Evolutionary conservation across 2,329 filamentous ascomycete species (phyloP), one percentile per base, ranked within the genome.

Genomic region (Xylaria sp.): DNA sequence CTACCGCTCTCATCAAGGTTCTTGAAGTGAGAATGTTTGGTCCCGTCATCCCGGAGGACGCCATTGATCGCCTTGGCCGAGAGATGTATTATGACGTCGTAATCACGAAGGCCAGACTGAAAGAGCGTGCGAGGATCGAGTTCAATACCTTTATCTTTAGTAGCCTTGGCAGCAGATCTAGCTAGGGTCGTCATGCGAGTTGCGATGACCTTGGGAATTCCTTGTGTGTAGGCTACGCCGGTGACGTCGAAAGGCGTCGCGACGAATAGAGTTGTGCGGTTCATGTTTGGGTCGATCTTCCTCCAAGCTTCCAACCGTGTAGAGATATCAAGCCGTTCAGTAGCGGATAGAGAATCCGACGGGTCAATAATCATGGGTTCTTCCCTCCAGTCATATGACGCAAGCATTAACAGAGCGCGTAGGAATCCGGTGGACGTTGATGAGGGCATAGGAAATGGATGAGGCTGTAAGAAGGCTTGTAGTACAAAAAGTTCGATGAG

Each of bases 331-430:
- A 87, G 82, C 12, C 91, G 85, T 36, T 92, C 88, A 12, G 87
- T 83, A 8, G 84, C 80, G 8, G 87, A 87, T 76, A 97, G 85
- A 15, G 89, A 87, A 69, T 86, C 87, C 12, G 89, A 87, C 31
- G 93, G 86, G 79, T 98, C 94, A 31, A 98, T 86, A 41, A 97
- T 85, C 39, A 98, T 84, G 1, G 96, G 92, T 62, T 94, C 91
- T 8, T 90, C 85, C 33, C 92, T 89, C 96, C 96, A 99, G 79
- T 98, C 94, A 94, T 96, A 99, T 51, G 90, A 87, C 1, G 94
- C 89, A 15, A 99, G 84, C 79, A 95, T 92, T 39, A 91, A 83
- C 1, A 99, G 83, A 0, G 93, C 92, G 25, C 94, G 90, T 33
- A 97, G 81, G 77, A 99, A 95, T 4, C 93, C 96, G 0, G 91